Evolutionary conservation across 23 red algal species (phyloP).

Genomic region (Gracilaria vermiculophylla): DNA sequence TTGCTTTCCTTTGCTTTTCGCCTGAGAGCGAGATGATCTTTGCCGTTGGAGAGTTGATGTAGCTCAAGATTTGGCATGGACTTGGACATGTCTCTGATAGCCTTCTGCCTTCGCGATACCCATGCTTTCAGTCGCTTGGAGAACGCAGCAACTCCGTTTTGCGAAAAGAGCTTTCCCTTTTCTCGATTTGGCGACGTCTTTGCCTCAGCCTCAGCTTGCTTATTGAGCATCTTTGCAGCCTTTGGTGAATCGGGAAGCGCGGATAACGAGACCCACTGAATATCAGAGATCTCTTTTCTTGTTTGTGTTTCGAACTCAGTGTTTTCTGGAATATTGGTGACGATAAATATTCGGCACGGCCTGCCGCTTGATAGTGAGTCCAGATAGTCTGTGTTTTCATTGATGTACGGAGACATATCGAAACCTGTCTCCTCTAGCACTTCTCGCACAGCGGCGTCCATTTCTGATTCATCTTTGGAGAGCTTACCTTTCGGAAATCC

Average conservation of each 20-base stretch:
- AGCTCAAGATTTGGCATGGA: conserved; percentile 13
- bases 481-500: conserved; percentile 99
- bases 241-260: conserved; percentile 43
- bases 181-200: neutral
- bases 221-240: conserved; percentile 13
- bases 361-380: conserved; percentile 51
- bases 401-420: conserved; percentile 63
- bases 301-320: conserved; percentile 79
- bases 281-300: conserved; percentile 95
- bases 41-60: neutral
- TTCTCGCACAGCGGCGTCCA: conserved; percentile 78
- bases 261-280: conserved; percentile 71
- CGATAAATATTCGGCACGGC: conserved; percentile 75
- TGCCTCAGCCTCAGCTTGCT: conserved; percentile 3
- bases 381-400: conserved; percentile 29
- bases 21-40: neutral
- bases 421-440: conserved; percentile 91
- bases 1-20: neutral
- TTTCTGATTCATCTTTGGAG: conserved; percentile 80
- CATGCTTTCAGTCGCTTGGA: conserved; percentile 54
- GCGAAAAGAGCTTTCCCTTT: conserved; percentile 40
- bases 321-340: conserved; percentile 75
- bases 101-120: conserved; percentile 30
- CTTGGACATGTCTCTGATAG: neutral
- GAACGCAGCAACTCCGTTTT: conserved; percentile 47